A percentile compares a stretch with the other conserved stretches of the same genome.
Evolutionary conservation across 306 rosid genomes (phyloP).

Genomic region (Lotus japonicus): DNA sequence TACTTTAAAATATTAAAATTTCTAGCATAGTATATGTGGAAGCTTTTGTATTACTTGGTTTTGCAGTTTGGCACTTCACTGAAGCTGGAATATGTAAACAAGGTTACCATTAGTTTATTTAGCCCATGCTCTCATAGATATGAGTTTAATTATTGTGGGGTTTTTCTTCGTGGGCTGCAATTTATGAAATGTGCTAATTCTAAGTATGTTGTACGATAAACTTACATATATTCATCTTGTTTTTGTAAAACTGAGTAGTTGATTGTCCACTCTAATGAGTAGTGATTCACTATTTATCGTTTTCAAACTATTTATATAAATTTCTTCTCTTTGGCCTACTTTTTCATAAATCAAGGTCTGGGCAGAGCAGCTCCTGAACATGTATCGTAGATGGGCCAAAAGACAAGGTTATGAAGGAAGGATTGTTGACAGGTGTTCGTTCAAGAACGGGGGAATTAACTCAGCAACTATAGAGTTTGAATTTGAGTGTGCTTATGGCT

Average conservation of each 20-base stretch:
- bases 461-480: slow-evolving; percentile 71
- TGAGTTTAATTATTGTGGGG: neutral
- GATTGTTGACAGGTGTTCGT: slow-evolving; percentile 48
- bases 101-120: neutral
- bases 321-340: slow-evolving; percentile 21
- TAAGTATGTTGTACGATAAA: neutral
- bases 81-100: neutral
- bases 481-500: slow-evolving; percentile 71
- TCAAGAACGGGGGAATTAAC: slow-evolving; percentile 49
- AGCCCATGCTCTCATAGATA: neutral
- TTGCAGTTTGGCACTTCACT: neutral
- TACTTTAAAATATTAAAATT: too few relatives aligned
- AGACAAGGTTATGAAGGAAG: slow-evolving; percentile 63
- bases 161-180: neutral
- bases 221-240: neutral
- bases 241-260: neutral
- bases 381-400: slow-evolving; percentile 77
- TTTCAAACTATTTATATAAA: neutral
- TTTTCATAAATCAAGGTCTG: slow-evolving; percentile 50
- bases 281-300: slow-evolving; percentile 10
- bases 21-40: too few relatives aligned
- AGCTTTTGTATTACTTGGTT: too few relatives aligned
- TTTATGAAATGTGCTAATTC: too few relatives aligned
- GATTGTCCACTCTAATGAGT: neutral
- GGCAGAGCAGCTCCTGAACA: slow-evolving; percentile 59